These are phyloP conservation scores for Parathielavia hyrcaniae DNA, from an alignment of 495 filamentous ascomycete species.

Conservation along the genomic window DNA sequence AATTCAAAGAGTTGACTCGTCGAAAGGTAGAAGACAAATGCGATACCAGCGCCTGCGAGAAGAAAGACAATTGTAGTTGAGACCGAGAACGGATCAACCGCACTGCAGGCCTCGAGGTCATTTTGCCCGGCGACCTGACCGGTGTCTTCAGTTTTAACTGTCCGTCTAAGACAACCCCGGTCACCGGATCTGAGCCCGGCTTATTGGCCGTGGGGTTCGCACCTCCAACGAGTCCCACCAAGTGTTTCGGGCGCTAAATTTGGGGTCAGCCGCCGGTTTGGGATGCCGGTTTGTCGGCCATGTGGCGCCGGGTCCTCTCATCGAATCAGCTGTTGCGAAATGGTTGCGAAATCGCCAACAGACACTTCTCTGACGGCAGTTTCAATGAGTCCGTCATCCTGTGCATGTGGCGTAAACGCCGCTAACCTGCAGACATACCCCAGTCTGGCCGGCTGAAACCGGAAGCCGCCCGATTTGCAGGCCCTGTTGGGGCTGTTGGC, in stretches of 20 bases:
- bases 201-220: slow-evolving; percentile 9
- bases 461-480: neutral
- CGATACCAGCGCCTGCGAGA: neutral
- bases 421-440: neutral
- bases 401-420: slow-evolving; percentile 1
- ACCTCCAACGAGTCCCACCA: neutral
- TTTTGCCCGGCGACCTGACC: slow-evolving; percentile 13
- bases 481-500: slow-evolving; percentile 3
- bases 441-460: neutral
- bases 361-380: slow-evolving; percentile 3
- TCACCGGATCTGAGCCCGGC: slow-evolving; percentile 7
- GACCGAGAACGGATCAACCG: slow-evolving; percentile 10
- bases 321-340: slow-evolving; percentile 10
- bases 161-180: slow-evolving; percentile 11
- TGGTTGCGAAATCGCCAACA: slow-evolving; percentile 8
- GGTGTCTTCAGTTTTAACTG: slow-evolving; percentile 15
- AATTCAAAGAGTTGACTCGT: neutral
- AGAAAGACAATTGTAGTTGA: neutral
- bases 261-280: slow-evolving; percentile 18
- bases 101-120: slow-evolving; percentile 12
- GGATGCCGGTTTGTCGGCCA: slow-evolving; percentile 7
- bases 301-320: slow-evolving; percentile 8
- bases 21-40: neutral
- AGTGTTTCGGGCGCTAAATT: slow-evolving; percentile 20
- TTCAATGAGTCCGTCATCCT: neutral